Evolutionary conservation across 495 filamentous ascomycete species (phyloP).

Genomic region (Choiromyces venosus): DNA sequence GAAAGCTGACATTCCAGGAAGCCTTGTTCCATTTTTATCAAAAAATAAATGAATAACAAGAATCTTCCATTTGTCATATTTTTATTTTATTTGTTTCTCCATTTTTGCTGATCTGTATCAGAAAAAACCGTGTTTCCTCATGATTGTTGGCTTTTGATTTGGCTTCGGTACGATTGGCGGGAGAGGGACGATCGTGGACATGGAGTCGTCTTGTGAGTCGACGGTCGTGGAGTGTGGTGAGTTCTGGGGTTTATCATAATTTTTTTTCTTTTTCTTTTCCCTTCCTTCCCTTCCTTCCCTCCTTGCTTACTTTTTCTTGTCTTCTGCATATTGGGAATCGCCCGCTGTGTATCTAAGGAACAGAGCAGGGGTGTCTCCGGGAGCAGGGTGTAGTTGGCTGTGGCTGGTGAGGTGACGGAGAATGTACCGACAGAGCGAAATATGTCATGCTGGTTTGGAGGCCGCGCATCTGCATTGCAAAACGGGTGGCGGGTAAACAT

Average conservation of each 20-base stretch:
- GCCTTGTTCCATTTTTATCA: constrained; percentile 13
- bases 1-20: neutral
- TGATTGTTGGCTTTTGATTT: constrained; percentile 16
- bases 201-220: constrained; percentile 19
- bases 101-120: constrained; percentile 11
- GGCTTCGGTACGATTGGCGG: constrained; percentile 18
- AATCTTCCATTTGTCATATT: constrained; percentile 16
- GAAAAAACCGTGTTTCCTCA: neutral
- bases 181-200: constrained; percentile 21
- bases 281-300: neutral
- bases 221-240: constrained; percentile 9
- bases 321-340: constrained; percentile 22
- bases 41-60: constrained; percentile 27
- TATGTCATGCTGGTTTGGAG: constrained; percentile 13
- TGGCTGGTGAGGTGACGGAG: constrained; percentile 34
- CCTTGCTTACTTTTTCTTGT: neutral
- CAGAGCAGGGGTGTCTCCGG: constrained; percentile 19
- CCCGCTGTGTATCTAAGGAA: constrained; percentile 22
- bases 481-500: constrained; percentile 35
- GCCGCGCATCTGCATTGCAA: constrained; percentile 28
- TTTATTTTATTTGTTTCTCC: constrained; percentile 12
- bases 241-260: constrained; percentile 17
- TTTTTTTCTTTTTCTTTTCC: constrained; percentile 13
- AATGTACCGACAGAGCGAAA: constrained; percentile 19
- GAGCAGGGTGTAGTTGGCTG: constrained; percentile 28